Conservation (phyloP, 257 asterid genomes). For the Ilex asprella region DNA sequence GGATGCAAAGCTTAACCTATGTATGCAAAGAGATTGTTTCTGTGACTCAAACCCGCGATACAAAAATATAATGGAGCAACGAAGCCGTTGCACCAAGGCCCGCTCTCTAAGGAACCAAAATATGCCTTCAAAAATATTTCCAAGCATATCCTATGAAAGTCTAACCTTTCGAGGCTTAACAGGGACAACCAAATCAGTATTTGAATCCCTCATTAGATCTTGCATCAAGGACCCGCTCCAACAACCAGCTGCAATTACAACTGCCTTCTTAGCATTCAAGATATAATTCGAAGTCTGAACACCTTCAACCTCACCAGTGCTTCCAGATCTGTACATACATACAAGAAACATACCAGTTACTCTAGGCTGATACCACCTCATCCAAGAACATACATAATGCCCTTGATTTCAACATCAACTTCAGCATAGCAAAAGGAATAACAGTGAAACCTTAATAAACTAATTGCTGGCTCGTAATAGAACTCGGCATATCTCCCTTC, state of each 20-base stretch:
- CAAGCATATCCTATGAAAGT: conserved; percentile 1
- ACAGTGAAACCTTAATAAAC: conserved; percentile 51
- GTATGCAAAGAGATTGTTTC: no score
- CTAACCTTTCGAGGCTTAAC: conserved; percentile 91
- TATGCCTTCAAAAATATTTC: neutral
- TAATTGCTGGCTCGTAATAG: conserved; percentile 75
- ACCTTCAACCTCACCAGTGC: conserved; percentile 57
- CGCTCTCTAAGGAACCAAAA: neutral
- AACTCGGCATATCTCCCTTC: conserved; percentile 94
- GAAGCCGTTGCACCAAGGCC: no score
- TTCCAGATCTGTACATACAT: conserved; percentile 44
- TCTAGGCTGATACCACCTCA: neutral
- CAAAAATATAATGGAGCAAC: neutral
- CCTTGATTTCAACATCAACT: neutral
- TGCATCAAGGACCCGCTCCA: conserved; percentile 89
- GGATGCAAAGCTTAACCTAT: no score
- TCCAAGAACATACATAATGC: neutral
- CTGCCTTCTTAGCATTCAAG: conserved; percentile 64
- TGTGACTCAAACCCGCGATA: no score
- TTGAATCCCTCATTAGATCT: conserved; percentile 40
- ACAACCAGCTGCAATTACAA: conserved; percentile 83
- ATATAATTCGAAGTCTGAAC: conserved; percentile 73
- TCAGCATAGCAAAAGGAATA: conserved; percentile 10
- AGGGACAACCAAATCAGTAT: conserved; percentile 56
- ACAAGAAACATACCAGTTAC: neutral